A percentile compares a stretch with the other conserved stretches of the same genome.
phyloP scores from a whole-genome alignment of 2,329 filamentous ascomycete genomes.

The Botryotinia narcissicola region DNA sequence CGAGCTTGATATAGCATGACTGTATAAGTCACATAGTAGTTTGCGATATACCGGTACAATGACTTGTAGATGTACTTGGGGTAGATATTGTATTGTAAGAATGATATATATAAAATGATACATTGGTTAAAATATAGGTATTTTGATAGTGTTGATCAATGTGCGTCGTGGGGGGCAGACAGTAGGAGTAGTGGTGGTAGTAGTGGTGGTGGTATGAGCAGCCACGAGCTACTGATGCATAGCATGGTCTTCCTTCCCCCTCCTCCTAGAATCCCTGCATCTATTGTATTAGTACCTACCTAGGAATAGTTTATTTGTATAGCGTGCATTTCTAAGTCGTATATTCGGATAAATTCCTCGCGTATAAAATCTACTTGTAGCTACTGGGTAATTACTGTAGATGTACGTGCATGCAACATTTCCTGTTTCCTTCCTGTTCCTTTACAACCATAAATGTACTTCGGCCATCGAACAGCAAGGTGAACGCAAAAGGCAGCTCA shows the following conservation, averaged over 20 bases:
- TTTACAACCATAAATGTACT: neutral
- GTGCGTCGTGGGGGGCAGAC: neutral
- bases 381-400: neutral
- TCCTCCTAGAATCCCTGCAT: neutral
- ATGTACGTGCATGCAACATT: neutral
- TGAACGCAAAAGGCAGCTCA: neutral
- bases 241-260: neutral
- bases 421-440: neutral
- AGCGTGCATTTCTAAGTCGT: neutral
- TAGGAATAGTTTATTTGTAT: neutral
- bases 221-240: slow-evolving; percentile 7
- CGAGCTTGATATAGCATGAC: neutral
- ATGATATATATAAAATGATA: neutral
- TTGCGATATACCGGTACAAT: neutral
- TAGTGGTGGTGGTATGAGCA: neutral
- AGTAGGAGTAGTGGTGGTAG: too few relatives aligned
- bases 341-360: neutral
- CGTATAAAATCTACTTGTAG: neutral
- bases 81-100: neutral
- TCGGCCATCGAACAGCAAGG: neutral
- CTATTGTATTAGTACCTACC: neutral
- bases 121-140: too few relatives aligned
- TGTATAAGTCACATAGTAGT: neutral
- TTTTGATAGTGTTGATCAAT: neutral
- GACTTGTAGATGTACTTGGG: neutral